Conservation (phyloP, 1,284 basidiomycete species). For the Cryptococcus jaspeensis region DNA sequence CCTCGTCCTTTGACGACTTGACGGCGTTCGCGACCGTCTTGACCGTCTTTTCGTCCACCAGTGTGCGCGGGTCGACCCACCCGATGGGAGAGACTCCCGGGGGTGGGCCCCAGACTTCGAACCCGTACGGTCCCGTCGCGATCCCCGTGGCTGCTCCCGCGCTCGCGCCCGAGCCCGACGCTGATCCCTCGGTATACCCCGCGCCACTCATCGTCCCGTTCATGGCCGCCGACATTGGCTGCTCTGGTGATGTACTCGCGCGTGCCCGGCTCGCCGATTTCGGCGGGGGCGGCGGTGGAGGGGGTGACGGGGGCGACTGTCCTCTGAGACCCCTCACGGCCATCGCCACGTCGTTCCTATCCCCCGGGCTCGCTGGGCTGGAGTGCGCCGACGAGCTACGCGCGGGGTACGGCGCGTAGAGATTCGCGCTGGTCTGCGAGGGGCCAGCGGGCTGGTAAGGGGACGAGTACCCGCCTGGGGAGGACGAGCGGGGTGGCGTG, state of each 20-base stretch:
- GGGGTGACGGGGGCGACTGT: not conserved
- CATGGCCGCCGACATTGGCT: not conserved
- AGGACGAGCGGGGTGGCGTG: not conserved
- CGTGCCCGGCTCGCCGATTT: not conserved
- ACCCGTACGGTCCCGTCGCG: no score
- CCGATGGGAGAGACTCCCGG: no score
- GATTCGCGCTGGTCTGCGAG: no score
- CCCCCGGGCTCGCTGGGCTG: no score
- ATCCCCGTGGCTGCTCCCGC: not conserved
- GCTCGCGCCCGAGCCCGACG: not conserved
- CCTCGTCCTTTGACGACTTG: conserved; percentile 67
- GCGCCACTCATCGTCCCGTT: not conserved
- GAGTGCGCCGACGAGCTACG: no score
- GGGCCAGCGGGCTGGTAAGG: no score
- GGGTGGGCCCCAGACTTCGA: no score
- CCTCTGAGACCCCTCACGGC: conserved; percentile 16
- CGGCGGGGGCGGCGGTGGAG: not conserved
- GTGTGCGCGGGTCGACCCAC: not conserved
- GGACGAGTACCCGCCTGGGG: not conserved
- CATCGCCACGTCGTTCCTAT: conserved; percentile 13
- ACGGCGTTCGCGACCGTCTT: conserved; percentile 62
- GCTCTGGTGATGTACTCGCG: not conserved
- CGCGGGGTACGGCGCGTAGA: no score
- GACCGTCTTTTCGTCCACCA: conserved; percentile 10
- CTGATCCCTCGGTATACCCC: conserved; percentile 1